Percentiles rank a stretch among this genome's conserved stretches.
Conservation (phyloP, 306 rosid genomes). For the Canavalia ensiformis region DNA sequence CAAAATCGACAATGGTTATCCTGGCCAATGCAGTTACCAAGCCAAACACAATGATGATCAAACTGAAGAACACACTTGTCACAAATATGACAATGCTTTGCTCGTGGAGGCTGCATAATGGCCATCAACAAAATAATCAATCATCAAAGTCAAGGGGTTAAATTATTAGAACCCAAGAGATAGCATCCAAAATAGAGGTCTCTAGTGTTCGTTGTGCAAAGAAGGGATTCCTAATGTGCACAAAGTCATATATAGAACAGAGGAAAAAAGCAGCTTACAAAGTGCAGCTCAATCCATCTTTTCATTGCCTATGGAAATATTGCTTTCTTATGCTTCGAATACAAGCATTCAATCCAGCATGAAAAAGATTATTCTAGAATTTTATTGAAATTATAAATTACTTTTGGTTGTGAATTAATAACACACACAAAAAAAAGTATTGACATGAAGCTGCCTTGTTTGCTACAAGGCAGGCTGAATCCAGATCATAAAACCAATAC, state of each 20-base stretch:
- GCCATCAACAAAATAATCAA: slow-evolving; percentile 41
- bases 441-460: slow-evolving; percentile 32
- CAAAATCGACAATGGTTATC: slow-evolving; percentile 94
- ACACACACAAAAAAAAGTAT: not conserved
- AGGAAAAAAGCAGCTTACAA: slow-evolving; percentile 30
- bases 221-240: not conserved
- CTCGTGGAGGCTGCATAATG: slow-evolving; percentile 90
- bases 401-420: slow-evolving; percentile 33
- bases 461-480: slow-evolving; percentile 17
- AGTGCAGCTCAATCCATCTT: slow-evolving; percentile 36
- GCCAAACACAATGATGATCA: slow-evolving; percentile 99
- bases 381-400: slow-evolving; percentile 28
- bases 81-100: slow-evolving; percentile 98
- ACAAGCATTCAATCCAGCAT: slow-evolving; percentile 37
- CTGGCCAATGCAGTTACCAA: slow-evolving; percentile 97
- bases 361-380: slow-evolving; percentile 16
- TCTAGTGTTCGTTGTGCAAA: slow-evolving; percentile 4
- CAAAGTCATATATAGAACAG: too few species aligned
- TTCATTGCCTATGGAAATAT: slow-evolving; percentile 12
- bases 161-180: slow-evolving; percentile 13
- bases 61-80: slow-evolving; percentile 95
- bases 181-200: not conserved
- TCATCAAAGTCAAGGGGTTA: slow-evolving; percentile 28
- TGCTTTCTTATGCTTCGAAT: slow-evolving; percentile 15
- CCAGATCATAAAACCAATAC: slow-evolving; percentile 38